phyloP scores from a whole-genome alignment of 176 grass and related monocot genomes.

The Tuctoria greenei region DNA sequence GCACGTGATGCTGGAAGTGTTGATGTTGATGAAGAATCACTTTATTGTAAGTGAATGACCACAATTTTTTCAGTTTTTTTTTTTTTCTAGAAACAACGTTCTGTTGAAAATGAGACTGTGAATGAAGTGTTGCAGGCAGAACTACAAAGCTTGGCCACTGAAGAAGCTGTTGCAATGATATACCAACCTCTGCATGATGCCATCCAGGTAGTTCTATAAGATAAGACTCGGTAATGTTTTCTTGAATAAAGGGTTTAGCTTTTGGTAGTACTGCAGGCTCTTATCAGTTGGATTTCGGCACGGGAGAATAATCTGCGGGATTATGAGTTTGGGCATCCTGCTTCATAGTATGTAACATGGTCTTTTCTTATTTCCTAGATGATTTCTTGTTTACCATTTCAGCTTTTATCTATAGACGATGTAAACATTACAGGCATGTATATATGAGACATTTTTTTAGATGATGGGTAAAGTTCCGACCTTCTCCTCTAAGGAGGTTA shows the following conservation, averaged over 20 bases:
- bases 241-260: constrained; percentile 25
- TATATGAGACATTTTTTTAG: no score
- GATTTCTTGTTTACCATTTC: constrained; percentile 21
- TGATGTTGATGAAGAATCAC: constrained; percentile 71
- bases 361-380: constrained; percentile 20
- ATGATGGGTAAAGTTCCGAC: no score
- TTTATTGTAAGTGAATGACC: constrained; percentile 47
- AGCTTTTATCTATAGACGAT: background rate
- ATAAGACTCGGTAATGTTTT: background rate
- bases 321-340: constrained; percentile 63
- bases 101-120: constrained; percentile 17
- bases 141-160: constrained; percentile 57
- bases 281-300: constrained; percentile 71
- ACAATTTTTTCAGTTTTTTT: constrained; percentile 34
- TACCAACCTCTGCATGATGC: constrained; percentile 77
- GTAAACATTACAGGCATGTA: background rate
- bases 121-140: constrained; percentile 60
- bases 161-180: constrained; percentile 54
- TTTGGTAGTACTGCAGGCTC: constrained; percentile 52
- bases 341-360: constrained; percentile 67
- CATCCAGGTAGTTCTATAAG: constrained; percentile 64
- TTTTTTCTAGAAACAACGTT: background rate
- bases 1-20: constrained; percentile 85
- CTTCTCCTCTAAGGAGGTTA: no score
- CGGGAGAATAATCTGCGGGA: constrained; percentile 46